These are phyloP conservation scores for Chlorophyllum brunneum DNA, from an alignment of 768 basidiomycete species.

Conservation along the genomic window DNA sequence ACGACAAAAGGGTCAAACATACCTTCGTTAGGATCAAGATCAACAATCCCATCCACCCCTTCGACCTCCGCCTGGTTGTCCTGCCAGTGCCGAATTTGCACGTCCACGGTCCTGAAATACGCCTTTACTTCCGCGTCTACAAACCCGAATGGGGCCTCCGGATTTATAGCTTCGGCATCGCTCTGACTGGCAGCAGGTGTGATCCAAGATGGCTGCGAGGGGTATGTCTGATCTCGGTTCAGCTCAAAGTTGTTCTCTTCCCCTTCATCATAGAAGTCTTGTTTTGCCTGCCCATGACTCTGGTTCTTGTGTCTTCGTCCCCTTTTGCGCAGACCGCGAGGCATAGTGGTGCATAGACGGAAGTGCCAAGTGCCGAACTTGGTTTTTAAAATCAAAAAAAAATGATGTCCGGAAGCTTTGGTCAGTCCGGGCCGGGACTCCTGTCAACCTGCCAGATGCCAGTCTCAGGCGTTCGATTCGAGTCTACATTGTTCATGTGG, in stretches of 20 bases:
- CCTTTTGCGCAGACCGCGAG: slow-evolving; percentile 70
- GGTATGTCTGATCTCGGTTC: slow-evolving; percentile 15
- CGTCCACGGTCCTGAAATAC: slow-evolving; percentile 87
- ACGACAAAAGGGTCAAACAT: slow-evolving; percentile 16
- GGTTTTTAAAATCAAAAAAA: not conserved
- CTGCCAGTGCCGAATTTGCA: slow-evolving; percentile 87
- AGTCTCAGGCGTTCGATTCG: too few species aligned
- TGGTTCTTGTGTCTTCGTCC: slow-evolving; percentile 71
- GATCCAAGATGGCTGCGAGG: slow-evolving; percentile 69
- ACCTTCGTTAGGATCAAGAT: slow-evolving; percentile 72
- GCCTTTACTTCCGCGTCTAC: slow-evolving; percentile 89
- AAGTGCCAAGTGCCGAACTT: not conserved
- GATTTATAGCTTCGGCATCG: slow-evolving; percentile 34
- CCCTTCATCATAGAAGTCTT: not conserved
- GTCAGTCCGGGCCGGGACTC: slow-evolving; percentile 2
- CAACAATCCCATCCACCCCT: slow-evolving; percentile 34
- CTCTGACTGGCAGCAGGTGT: slow-evolving; percentile 32
- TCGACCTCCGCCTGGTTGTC: slow-evolving; percentile 39
- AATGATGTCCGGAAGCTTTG: not conserved
- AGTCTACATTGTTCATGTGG: too few species aligned
- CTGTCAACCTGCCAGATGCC: too few species aligned
- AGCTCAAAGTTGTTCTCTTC: slow-evolving; percentile 14
- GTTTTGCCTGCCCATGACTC: slow-evolving; percentile 22
- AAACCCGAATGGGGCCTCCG: slow-evolving; percentile 84
- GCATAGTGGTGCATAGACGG: slow-evolving; percentile 33